Evolutionary conservation across 2,329 filamentous ascomycete genomes (phyloP).

Genomic region (Colletotrichum incanum): DNA sequence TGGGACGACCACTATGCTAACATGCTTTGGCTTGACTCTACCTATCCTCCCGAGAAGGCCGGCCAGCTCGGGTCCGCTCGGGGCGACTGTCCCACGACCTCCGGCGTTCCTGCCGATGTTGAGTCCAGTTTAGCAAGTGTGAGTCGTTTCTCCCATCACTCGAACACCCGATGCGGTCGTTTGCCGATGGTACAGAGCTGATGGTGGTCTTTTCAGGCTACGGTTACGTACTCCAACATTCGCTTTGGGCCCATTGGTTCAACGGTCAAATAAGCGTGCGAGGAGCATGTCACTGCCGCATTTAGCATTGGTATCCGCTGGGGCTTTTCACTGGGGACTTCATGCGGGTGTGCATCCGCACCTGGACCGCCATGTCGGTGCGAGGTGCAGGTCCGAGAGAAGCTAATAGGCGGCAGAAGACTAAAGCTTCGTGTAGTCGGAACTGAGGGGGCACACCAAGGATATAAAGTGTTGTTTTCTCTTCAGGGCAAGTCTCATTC

Average conservation of each 20-base stretch:
- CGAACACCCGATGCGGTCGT: neutral
- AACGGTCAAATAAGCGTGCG: conserved; percentile 50
- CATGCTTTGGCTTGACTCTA: conserved; percentile 80
- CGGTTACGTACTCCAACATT: conserved; percentile 65
- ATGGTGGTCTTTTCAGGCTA: conserved; percentile 46
- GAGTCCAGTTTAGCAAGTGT: conserved; percentile 44
- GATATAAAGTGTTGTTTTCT: neutral
- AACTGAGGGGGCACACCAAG: neutral
- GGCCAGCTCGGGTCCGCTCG: conserved; percentile 47
- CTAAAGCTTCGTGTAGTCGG: neutral
- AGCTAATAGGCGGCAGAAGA: neutral
- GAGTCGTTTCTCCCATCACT: conserved; percentile 7
- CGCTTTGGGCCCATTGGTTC: conserved; percentile 62
- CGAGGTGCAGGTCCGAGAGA: neutral
- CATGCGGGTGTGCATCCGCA: neutral
- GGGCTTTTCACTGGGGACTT: neutral
- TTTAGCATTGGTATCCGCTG: neutral
- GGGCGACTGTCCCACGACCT: conserved; percentile 47
- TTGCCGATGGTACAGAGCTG: conserved; percentile 2
- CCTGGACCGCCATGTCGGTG: neutral
- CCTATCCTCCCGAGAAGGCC: conserved; percentile 62
- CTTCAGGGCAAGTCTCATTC: neutral
- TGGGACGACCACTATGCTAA: conserved; percentile 70
- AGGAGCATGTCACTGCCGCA: neutral
- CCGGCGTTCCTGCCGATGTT: conserved; percentile 48